These are phyloP conservation scores for Ophiocordyceps unilateralis DNA, from an alignment of 2,329 filamentous ascomycete species.

Conservation along the genomic window DNA sequence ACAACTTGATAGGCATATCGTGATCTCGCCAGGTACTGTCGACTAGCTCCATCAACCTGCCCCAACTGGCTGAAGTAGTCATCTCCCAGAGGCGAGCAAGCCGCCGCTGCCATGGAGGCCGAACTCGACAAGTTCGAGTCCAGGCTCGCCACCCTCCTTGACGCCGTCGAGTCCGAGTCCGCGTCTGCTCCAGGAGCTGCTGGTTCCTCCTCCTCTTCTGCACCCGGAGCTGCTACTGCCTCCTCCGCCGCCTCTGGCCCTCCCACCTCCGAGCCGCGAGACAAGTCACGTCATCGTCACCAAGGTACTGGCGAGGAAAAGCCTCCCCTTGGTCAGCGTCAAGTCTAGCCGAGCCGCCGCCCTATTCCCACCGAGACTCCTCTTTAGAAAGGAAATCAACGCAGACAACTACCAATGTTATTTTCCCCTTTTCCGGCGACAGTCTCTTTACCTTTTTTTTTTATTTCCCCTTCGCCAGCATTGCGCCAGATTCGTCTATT, in stretches of 20 bases:
- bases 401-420: too few relatives aligned
- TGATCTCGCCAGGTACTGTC: slow-evolving; percentile 6
- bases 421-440: too few relatives aligned
- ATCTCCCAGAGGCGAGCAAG: slow-evolving; percentile 31
- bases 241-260: not conserved
- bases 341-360: too few relatives aligned
- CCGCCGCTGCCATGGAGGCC: slow-evolving; percentile 33
- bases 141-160: slow-evolving; percentile 37
- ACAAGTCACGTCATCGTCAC: too few relatives aligned
- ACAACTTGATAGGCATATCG: slow-evolving; percentile 4
- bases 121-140: slow-evolving; percentile 33
- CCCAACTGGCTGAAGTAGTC: not conserved
- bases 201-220: not conserved
- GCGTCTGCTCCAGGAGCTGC: slow-evolving; percentile 2
- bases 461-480: too few relatives aligned
- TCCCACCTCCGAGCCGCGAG: not conserved
- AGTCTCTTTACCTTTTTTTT: too few relatives aligned
- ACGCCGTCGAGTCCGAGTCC: slow-evolving; percentile 21
- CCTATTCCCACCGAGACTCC: too few relatives aligned
- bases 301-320: too few relatives aligned
- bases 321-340: too few relatives aligned
- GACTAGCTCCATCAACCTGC: not conserved
- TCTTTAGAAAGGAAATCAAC: too few relatives aligned
- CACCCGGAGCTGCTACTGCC: too few relatives aligned
- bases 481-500: too few relatives aligned